Base-by-base conservation (phyloP, 75 land plant species). In the Pinus tabuliformis region DNA sequence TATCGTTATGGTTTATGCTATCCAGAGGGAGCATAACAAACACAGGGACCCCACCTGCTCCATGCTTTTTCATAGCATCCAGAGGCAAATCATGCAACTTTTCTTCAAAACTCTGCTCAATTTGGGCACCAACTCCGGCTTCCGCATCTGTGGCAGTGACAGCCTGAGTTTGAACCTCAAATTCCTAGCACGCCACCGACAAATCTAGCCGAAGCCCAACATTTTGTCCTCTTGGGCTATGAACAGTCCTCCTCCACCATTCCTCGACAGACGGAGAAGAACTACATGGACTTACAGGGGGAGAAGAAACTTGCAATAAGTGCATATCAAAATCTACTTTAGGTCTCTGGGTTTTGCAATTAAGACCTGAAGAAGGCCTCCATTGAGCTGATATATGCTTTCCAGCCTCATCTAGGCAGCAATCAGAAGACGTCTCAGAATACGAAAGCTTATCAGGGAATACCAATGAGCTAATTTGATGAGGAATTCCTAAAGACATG, bases 1-100 rank as follows among this genome's bases (percentile, higher is more conserved):
- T 73, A 42, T 89, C 75, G 39, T 79, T 81, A 36, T 73, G 76
- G 75, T 83, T 90, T 73, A 94, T 87, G 33, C 92, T 88, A 52
- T 94, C 97, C 77, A 94, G 57, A 70, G 95, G 92, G 75, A 94
- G 91, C 95, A 94, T 94, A 76, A 94, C 92, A 75, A 74, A 94
- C 76, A 94, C 95, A 58, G 97, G 97, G 26, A 94, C 93, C 9
- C 93, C 91, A 1, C 22, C 61, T 56, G 62, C 59, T 33, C 63
- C 76, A 45, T 26, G 72, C 71, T 70, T 75, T 58, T 18, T 70
- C 75, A 16, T 8, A 45, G 74, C n/a, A 6, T 37, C 15, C n/a
- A 24, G 17, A 16, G 42, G 12, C 37, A 17, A 58, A 39, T 5
- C 70, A 66, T 66, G 70, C 3, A 66, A 76, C 7, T 37, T 82